Evolutionary conservation across 768 basidiomycete genomes (phyloP).

Genomic region (Mycena olivaceomarginata): DNA sequence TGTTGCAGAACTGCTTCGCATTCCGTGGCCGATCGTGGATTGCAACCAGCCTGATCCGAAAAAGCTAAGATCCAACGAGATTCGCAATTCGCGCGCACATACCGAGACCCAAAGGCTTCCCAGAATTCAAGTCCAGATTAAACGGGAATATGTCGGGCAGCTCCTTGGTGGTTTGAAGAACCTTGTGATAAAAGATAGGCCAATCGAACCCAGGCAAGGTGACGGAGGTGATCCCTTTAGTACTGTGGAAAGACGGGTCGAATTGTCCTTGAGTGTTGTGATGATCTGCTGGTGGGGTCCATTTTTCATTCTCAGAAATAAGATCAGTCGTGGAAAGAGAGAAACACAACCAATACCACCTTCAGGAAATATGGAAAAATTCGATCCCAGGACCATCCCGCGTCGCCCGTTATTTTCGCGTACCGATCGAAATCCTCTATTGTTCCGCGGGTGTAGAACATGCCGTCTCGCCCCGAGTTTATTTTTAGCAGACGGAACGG

Average conservation of each 20-base stretch:
- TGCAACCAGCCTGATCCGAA: slow-evolving; percentile 48
- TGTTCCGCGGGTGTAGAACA: slow-evolving; percentile 57
- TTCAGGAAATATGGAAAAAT: slow-evolving; percentile 54
- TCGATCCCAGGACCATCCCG: slow-evolving; percentile 59
- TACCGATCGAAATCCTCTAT: slow-evolving; percentile 55
- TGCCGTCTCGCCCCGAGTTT: slow-evolving; percentile 44
- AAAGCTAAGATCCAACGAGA: not conserved
- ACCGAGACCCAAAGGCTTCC: slow-evolving; percentile 53
- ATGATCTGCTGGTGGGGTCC: slow-evolving; percentile 47
- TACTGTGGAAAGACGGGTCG: slow-evolving; percentile 59
- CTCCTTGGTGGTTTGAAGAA: slow-evolving; percentile 55
- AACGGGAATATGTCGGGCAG: slow-evolving; percentile 52
- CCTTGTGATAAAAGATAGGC: slow-evolving; percentile 50
- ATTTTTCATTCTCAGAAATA: slow-evolving; percentile 58
- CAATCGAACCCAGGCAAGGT: slow-evolving; percentile 55
- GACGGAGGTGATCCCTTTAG: slow-evolving; percentile 53
- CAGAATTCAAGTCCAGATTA: slow-evolving; percentile 54
- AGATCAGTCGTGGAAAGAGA: not conserved
- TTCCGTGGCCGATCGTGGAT: slow-evolving; percentile 47
- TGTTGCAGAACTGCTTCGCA: not conserved
- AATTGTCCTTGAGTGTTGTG: slow-evolving; percentile 54
- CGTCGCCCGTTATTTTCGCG: slow-evolving; percentile 54
- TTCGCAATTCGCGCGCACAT: not conserved
- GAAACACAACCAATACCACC: slow-evolving; percentile 35
- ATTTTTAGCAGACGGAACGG: not conserved